phyloP scores from a whole-genome alignment of 2,329 filamentous ascomycete species.

The Talaromyces piceae region DNA sequence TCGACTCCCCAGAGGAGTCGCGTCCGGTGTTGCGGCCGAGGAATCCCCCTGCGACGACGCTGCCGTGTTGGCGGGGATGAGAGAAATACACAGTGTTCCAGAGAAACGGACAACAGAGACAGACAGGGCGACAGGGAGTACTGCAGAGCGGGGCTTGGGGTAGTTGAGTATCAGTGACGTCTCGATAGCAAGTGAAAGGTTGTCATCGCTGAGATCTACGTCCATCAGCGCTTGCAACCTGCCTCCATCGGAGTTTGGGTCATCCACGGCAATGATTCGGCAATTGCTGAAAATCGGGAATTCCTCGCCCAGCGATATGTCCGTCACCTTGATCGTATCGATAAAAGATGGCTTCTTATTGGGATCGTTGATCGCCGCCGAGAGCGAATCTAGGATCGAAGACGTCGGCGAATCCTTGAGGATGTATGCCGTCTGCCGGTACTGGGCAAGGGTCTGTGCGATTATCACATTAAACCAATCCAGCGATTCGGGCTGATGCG shows the following conservation, averaged over 20 bases:
- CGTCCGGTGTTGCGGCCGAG: constrained; percentile 20
- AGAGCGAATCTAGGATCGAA: constrained; percentile 74
- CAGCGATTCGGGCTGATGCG: constrained; percentile 89
- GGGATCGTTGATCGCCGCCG: constrained; percentile 76
- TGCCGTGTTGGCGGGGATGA: constrained; percentile 60
- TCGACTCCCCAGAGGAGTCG: constrained; percentile 3
- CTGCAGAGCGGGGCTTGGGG: constrained; percentile 78
- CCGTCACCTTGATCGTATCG: constrained; percentile 87
- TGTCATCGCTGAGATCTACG: constrained; percentile 83
- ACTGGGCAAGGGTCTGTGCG: constrained; percentile 92
- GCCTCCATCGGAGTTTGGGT: constrained; percentile 54
- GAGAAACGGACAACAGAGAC: constrained; percentile 92
- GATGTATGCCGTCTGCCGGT: constrained; percentile 83
- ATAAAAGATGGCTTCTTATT: constrained; percentile 84
- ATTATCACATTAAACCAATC: constrained; percentile 99
- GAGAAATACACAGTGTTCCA: constrained; percentile 86
- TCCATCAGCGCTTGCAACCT: constrained; percentile 92
- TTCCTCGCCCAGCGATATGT: constrained; percentile 89
- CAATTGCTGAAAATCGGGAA: constrained; percentile 99
- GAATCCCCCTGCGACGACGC: constrained; percentile 29
- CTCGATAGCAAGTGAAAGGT: constrained; percentile 89
- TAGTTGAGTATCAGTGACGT: constrained; percentile 93
- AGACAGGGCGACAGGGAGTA: constrained; percentile 82
- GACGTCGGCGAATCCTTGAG: constrained; percentile 55
- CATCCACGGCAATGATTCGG: constrained; percentile 75